Percentiles rank a stretch among this genome's conserved stretches.
These are phyloP conservation scores for Coniella vitis DNA, from an alignment of 2,329 filamentous ascomycete species.

Conservation along the genomic window DNA sequence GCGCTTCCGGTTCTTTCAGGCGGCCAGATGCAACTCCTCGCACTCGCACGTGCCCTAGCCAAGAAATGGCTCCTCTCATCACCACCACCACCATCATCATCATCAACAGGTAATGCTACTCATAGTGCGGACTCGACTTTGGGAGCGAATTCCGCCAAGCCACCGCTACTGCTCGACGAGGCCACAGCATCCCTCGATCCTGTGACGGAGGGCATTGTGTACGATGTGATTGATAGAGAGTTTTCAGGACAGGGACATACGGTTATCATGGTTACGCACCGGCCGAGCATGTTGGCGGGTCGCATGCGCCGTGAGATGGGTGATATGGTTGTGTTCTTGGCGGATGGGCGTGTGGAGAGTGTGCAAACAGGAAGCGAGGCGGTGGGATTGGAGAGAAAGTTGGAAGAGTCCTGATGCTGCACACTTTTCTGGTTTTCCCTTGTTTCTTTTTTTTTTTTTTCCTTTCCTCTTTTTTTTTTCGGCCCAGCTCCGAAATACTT, in stretches of 20 bases:
- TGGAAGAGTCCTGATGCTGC: background rate
- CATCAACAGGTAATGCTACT: background rate
- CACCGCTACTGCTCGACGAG: constrained; percentile 32
- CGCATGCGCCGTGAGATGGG: constrained; percentile 7
- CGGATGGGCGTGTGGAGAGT: constrained; percentile 14
- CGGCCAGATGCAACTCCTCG: constrained; percentile 40
- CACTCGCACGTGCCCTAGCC: constrained; percentile 34
- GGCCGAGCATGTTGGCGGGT: constrained; percentile 8
- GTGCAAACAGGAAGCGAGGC: background rate
- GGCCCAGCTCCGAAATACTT: too few species aligned
- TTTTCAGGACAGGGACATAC: constrained; percentile 18
- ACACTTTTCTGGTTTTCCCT: too few species aligned
- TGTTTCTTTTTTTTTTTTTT: too few species aligned
- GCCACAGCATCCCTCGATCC: constrained; percentile 24
- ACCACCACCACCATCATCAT: too few species aligned
- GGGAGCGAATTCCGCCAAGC: background rate
- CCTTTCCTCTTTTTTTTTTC: too few species aligned
- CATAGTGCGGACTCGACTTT: too few species aligned
- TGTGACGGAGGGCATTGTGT: constrained; percentile 13
- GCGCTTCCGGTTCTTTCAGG: constrained; percentile 17
- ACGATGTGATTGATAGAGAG: constrained; percentile 16
- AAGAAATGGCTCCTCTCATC: constrained; percentile 19
- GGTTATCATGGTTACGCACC: constrained; percentile 21
- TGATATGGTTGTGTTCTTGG: constrained; percentile 18
- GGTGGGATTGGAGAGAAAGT: background rate